Percentiles rank a stretch among this genome's conserved stretches.
Conservation (phyloP, 805 yeast genomes). For the Spathaspora passalidarum region DNA sequence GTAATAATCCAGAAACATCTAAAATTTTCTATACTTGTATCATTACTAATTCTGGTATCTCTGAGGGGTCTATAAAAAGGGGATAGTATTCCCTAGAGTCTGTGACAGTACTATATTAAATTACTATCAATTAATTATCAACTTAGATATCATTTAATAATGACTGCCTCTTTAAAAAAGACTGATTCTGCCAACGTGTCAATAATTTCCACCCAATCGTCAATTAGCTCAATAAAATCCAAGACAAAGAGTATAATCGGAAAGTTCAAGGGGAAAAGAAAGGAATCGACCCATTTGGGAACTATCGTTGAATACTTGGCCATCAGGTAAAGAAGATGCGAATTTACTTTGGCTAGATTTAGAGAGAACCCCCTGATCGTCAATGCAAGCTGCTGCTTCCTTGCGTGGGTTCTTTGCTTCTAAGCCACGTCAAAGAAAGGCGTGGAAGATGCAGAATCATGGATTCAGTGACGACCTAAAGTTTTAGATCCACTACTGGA, state of each 20-base stretch:
- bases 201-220: slow-evolving; percentile 6
- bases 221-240: slow-evolving; percentile 4
- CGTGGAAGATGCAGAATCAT: no score
- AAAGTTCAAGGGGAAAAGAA: background rate
- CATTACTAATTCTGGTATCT: no score
- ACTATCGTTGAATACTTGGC: slow-evolving; percentile 7
- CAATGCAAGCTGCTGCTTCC: no score
- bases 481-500: no score
- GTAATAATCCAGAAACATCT: background rate
- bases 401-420: no score
- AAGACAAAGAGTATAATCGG: background rate
- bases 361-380: no score
- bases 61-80: no score
- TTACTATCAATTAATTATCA: background rate
- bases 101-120: background rate
- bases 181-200: slow-evolving; percentile 8
- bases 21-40: background rate
- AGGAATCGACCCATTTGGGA: background rate
- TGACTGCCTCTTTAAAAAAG: slow-evolving; percentile 5
- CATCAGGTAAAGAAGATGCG: background rate
- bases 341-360: no score
- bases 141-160: background rate
- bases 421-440: no score
- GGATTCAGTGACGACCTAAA: no score
- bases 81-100: background rate